Conservation (phyloP, 2,329 filamentous ascomycete genomes). For the Geosmithia putterillii region DNA sequence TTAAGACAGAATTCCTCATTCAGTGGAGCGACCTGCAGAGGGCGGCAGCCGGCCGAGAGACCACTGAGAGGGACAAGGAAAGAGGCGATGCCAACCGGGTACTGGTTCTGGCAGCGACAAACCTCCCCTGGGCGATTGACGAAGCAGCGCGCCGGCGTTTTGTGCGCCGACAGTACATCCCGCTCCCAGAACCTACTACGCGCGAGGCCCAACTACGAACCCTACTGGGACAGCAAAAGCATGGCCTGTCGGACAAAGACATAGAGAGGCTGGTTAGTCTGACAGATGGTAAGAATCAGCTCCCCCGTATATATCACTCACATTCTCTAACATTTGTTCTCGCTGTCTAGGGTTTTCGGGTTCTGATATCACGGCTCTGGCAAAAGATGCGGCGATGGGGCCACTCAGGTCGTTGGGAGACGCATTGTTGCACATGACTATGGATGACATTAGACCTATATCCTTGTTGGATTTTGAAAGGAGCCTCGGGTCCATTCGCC, state of each 20-base stretch:
- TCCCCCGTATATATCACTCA: no score
- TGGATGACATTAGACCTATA: slow-evolving; percentile 89
- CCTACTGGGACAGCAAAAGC: slow-evolving; percentile 77
- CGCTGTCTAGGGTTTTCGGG: slow-evolving; percentile 71
- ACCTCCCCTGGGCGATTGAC: slow-evolving; percentile 95
- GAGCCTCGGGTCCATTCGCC: slow-evolving; percentile 73
- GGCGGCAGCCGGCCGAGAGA: slow-evolving; percentile 76
- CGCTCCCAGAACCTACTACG: slow-evolving; percentile 75
- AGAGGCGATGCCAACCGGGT: slow-evolving; percentile 77
- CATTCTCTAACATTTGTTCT: slow-evolving; percentile 2
- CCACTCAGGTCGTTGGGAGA: slow-evolving; percentile 84
- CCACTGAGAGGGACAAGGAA: slow-evolving; percentile 51
- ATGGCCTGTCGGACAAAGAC: slow-evolving; percentile 59
- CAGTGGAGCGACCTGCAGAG: slow-evolving; percentile 93
- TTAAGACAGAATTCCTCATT: slow-evolving; percentile 96
- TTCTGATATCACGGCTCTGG: slow-evolving; percentile 89
- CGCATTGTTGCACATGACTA: slow-evolving; percentile 76
- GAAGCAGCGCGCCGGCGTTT: slow-evolving; percentile 87
- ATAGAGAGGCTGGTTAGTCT: slow-evolving; percentile 62
- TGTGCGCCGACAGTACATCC: slow-evolving; percentile 90
- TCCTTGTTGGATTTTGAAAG: slow-evolving; percentile 70
- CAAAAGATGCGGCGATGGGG: slow-evolving; percentile 97
- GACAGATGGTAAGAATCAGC: slow-evolving; percentile 60
- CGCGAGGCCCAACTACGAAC: slow-evolving; percentile 67
- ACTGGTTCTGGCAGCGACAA: slow-evolving; percentile 87